Evolutionary conservation across 805 yeast species (phyloP).

Genomic region (Monosporozyma servazzii): DNA sequence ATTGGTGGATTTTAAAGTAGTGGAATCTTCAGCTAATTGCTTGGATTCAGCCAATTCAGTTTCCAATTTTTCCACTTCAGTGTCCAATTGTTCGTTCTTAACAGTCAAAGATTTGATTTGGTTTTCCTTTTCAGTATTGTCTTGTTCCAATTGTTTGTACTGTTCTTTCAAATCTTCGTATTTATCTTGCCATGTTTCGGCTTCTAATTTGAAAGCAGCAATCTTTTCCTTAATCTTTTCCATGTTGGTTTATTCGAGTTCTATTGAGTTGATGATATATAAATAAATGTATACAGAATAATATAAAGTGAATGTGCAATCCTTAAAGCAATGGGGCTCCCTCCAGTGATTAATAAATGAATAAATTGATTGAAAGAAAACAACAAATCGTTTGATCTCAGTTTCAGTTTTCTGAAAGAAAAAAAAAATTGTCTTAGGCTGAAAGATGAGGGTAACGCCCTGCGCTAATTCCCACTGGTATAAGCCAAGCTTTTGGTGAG

Average conservation of each 20-base stretch:
- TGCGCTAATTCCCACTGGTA: too few relatives aligned
- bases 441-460: background rate
- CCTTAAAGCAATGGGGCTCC: background rate
- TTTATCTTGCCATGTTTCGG: conserved; percentile 96
- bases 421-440: background rate
- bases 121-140: conserved; percentile 84
- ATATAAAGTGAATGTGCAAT: background rate
- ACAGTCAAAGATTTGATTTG: conserved; percentile 87
- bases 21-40: conserved; percentile 85
- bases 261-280: background rate
- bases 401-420: background rate
- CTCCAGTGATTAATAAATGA: background rate
- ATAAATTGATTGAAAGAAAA: background rate
- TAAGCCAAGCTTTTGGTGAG: too few relatives aligned
- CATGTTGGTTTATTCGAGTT: conserved; percentile 29
- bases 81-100: conserved; percentile 84
- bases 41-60: conserved; percentile 34
- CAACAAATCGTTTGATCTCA: background rate
- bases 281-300: too few relatives aligned
- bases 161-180: conserved; percentile 76
- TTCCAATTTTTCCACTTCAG: conserved; percentile 55
- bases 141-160: conserved; percentile 88
- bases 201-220: conserved; percentile 82
- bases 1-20: conserved; percentile 77
- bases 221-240: conserved; percentile 65